Evolutionary conservation across 2,329 filamentous ascomycete species (phyloP).

Genomic region (Cladosporium sp.): DNA sequence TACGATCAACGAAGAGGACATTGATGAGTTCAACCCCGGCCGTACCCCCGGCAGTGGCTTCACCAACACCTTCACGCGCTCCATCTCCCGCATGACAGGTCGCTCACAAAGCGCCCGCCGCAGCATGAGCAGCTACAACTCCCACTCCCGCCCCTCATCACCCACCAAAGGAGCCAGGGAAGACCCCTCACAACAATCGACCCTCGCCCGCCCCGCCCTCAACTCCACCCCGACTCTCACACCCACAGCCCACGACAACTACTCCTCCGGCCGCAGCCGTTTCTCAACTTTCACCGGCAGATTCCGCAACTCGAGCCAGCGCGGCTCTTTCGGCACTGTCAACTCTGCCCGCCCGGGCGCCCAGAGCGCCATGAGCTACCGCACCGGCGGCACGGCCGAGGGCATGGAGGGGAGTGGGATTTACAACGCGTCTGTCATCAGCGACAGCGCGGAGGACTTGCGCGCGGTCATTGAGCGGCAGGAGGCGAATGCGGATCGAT

Average conservation of each 20-base stretch:
- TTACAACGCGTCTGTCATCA: slow-evolving; percentile 55
- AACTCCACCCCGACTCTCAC: slow-evolving; percentile 7
- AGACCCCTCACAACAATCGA: slow-evolving; percentile 18
- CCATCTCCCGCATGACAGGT: slow-evolving; percentile 57
- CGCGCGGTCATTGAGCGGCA: slow-evolving; percentile 73
- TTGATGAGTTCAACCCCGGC: slow-evolving; percentile 77
- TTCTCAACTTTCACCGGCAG: slow-evolving; percentile 2
- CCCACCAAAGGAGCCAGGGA: slow-evolving; percentile 22
- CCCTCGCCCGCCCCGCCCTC: not conserved
- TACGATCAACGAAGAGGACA: slow-evolving; percentile 55
- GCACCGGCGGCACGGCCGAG: slow-evolving; percentile 15
- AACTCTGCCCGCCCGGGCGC: slow-evolving; percentile 42
- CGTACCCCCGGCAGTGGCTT: slow-evolving; percentile 24
- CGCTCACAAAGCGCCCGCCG: slow-evolving; percentile 36
- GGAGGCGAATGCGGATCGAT: slow-evolving; percentile 68
- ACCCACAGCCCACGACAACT: slow-evolving; percentile 7
- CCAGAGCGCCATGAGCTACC: slow-evolving; percentile 30
- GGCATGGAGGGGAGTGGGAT: slow-evolving; percentile 20
- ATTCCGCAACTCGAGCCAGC: slow-evolving; percentile 20
- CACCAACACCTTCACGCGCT: slow-evolving; percentile 39
- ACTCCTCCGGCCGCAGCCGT: slow-evolving; percentile 2
- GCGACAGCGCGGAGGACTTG: slow-evolving; percentile 72
- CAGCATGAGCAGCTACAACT: slow-evolving; percentile 36
- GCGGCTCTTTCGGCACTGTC: slow-evolving; percentile 40
- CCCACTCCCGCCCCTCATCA: slow-evolving; percentile 31